Conservation (phyloP, 495 filamentous ascomycete genomes). For the Cairneyella variabilis region DNA sequence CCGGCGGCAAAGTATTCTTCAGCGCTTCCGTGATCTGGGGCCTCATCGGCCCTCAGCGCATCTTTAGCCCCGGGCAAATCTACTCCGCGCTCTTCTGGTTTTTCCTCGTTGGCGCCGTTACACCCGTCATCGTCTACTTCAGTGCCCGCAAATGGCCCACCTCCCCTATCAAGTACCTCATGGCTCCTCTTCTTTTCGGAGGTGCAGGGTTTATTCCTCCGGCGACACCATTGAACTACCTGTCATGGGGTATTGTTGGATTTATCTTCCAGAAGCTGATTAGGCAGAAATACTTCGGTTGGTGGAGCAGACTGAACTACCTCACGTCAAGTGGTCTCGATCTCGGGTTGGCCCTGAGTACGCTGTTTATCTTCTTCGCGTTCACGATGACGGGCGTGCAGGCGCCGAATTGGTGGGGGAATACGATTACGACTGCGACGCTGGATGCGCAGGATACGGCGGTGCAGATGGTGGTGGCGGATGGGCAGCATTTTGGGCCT, state of each 20-base stretch:
- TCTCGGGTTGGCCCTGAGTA: slow-evolving; percentile 39
- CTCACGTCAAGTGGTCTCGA: slow-evolving; percentile 59
- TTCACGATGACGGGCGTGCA: slow-evolving; percentile 44
- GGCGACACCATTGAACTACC: slow-evolving; percentile 64
- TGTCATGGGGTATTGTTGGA: slow-evolving; percentile 54
- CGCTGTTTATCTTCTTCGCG: slow-evolving; percentile 45
- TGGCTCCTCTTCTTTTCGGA: slow-evolving; percentile 66
- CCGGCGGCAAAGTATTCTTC: slow-evolving; percentile 64
- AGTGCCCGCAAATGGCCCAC: slow-evolving; percentile 50
- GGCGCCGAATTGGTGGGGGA: slow-evolving; percentile 47
- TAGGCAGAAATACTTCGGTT: slow-evolving; percentile 51
- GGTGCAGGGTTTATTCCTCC: slow-evolving; percentile 61
- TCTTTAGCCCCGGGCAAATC: slow-evolving; percentile 65
- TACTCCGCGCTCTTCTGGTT: slow-evolving; percentile 63
- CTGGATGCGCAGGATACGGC: slow-evolving; percentile 50
- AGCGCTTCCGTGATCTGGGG: slow-evolving; percentile 69
- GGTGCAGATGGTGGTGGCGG: slow-evolving; percentile 40
- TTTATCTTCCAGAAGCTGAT: slow-evolving; percentile 61
- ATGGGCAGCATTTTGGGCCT: slow-evolving; percentile 60
- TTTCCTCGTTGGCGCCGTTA: slow-evolving; percentile 56
- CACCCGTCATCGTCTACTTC: slow-evolving; percentile 54
- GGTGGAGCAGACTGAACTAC: slow-evolving; percentile 63
- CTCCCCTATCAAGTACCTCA: slow-evolving; percentile 51
- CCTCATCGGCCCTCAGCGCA: slow-evolving; percentile 59
- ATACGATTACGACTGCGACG: slow-evolving; percentile 58